Evolutionary conservation across 108 stramenopile species (phyloP).

Genomic region (Cyclotella baltica): DNA sequence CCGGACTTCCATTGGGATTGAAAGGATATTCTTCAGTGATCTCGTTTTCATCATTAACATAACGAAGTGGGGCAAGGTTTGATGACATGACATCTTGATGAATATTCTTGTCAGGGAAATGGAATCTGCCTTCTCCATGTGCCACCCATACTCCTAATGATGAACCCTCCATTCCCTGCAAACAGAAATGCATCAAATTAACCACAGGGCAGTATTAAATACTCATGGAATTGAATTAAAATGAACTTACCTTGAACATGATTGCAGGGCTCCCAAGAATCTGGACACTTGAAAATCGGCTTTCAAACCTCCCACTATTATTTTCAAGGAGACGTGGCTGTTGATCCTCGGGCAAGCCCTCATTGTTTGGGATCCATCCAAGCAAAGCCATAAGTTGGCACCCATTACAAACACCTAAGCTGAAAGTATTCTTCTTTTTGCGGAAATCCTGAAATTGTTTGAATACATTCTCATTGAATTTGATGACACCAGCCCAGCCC

Average conservation of each 20-base stretch:
- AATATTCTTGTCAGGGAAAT: conserved; percentile 91
- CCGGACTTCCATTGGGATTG: conserved; percentile 99
- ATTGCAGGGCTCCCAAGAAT: conserved; percentile 84
- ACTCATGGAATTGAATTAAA: not conserved
- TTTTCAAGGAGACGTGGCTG: conserved; percentile 98
- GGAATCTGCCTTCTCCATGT: conserved; percentile 97
- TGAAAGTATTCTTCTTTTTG: conserved; percentile 93
- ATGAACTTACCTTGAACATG: conserved; percentile 70
- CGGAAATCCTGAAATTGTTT: conserved; percentile 96
- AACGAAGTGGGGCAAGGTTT: conserved; percentile 91
- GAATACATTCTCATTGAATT: conserved; percentile 92
- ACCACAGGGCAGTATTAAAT: not conserved
- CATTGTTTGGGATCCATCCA: conserved; percentile 94
- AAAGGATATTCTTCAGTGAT: conserved; percentile 97
- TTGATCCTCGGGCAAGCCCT: conserved; percentile 76
- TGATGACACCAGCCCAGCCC: conserved; percentile 99
- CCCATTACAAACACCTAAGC: conserved; percentile 99
- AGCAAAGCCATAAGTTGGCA: conserved; percentile 99
- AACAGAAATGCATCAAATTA: not conserved
- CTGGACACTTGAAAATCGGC: conserved; percentile 91
- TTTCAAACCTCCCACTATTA: conserved; percentile 96
- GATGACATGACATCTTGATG: conserved; percentile 71
- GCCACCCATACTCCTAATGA: conserved; percentile 99
- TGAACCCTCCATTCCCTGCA: conserved; percentile 95
- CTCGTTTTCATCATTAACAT: conserved; percentile 93